Evolutionary conservation across 371 early-diverging fungal species (phyloP), one percentile per base, ranked within the genome.

Genomic region (Actinomucor elegans): DNA sequence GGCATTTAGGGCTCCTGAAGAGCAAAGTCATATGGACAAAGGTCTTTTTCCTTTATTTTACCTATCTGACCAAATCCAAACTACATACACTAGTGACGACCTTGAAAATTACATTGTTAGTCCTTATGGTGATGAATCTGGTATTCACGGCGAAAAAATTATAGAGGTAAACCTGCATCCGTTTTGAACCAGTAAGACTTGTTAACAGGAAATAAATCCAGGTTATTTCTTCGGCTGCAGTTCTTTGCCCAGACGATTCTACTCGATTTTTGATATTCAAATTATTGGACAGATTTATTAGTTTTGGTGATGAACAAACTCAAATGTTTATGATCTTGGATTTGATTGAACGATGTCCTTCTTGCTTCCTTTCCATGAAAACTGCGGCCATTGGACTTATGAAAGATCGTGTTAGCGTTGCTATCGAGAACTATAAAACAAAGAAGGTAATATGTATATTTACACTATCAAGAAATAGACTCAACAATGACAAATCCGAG

Each of bases 301-400:
- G 27, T 15, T 46, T 59, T 35, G 52, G 61, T 21, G 49, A 55
- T 20, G 66, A 71, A 28, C 57, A 71, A 36, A 45, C 50, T 4
- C 51, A 52, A 12, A 26, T 65, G 27, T 59, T 63, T 21, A 28
- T 66, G 21, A 41, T 71, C 9, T 43, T 17, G 3, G 69, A 70
- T 26, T 42, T 74, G 21, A 28, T 71, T 12, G 52, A 53, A 0
- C 48, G 43, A n/a, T 71, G 75, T 21, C 75, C 75, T 5, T n/a
- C n/a, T n/a, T n/a, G n/a, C n/a, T 74, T 54, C 18, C 57, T 63
- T 9, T 46, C 66, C 1, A 74, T 74, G 69, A 65, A 59, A 17
- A 61, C 64, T 11, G 75, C 75, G 1, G 60, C 75, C 15, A 68
- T 74, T 24, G 56, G 61, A 26, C 43, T 74, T 1, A 34, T 74